Conservation (phyloP, 2,329 filamentous ascomycete species). For the Drechslerella stenobrocha region DNA sequence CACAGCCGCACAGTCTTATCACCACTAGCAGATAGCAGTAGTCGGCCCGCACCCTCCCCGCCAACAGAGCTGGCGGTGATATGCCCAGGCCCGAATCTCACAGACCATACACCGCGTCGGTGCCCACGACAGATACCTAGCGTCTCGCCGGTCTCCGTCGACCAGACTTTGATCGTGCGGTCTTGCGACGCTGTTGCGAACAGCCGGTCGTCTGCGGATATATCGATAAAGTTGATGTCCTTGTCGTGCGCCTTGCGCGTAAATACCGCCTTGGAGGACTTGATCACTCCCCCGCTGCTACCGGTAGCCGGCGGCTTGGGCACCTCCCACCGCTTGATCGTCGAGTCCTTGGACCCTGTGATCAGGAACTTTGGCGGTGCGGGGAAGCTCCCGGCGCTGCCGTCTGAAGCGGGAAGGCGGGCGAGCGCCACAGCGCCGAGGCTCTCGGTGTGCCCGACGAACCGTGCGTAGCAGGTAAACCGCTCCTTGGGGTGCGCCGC, state of each 20-base stretch:
- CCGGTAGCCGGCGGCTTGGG: slow-evolving; percentile 59
- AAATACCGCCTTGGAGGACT: slow-evolving; percentile 67
- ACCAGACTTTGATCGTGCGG: slow-evolving; percentile 96
- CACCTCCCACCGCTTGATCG: slow-evolving; percentile 91
- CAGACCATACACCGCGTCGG: slow-evolving; percentile 92
- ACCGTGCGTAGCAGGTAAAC: slow-evolving; percentile 76
- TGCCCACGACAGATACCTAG: slow-evolving; percentile 90
- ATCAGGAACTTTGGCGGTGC: slow-evolving; percentile 82
- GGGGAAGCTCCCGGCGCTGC: slow-evolving; percentile 69
- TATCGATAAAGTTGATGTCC: slow-evolving; percentile 92
- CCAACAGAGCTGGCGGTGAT: slow-evolving; percentile 73
- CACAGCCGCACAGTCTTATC: slow-evolving; percentile 96
- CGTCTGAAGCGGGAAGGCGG: slow-evolving; percentile 66
- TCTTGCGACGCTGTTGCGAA: slow-evolving; percentile 98
- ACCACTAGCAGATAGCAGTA: slow-evolving; percentile 86
- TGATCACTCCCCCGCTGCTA: slow-evolving; percentile 53
- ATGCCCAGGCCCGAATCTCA: slow-evolving; percentile 76
- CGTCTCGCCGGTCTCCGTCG: slow-evolving; percentile 82
- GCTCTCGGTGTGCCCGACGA: slow-evolving; percentile 92
- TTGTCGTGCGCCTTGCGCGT: slow-evolving; percentile 97
- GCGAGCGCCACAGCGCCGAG: slow-evolving; percentile 86
- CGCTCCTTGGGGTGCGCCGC: slow-evolving; percentile 63
- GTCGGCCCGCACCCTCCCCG: slow-evolving; percentile 66
- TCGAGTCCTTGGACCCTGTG: slow-evolving; percentile 93
- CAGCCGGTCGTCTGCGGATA: slow-evolving; percentile 72